These are phyloP conservation scores for Cadophora sp. DNA, from an alignment of 2,329 filamentous ascomycete genomes.

Conservation along the genomic window DNA sequence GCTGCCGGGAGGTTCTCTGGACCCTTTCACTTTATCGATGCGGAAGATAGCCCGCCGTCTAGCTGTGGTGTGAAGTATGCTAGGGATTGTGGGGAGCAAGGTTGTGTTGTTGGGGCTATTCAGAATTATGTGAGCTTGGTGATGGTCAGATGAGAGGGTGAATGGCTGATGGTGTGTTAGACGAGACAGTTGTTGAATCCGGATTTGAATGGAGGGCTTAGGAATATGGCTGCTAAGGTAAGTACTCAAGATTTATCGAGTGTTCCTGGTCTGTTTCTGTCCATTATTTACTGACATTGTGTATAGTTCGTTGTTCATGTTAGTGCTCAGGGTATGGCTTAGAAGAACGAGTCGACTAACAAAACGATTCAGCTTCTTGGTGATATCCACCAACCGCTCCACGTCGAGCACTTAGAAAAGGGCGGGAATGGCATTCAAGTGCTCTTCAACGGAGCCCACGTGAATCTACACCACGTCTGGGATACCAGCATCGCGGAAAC, in stretches of 20 bases:
- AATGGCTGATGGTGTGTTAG: constrained; percentile 26
- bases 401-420: constrained; percentile 66
- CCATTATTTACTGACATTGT: constrained; percentile 22
- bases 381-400: constrained; percentile 73
- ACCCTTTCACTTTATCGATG: constrained; percentile 74
- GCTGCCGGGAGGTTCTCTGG: constrained; percentile 66
- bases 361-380: constrained; percentile 64
- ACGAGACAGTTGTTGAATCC: constrained; percentile 39
- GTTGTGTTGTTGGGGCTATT: constrained; percentile 63
- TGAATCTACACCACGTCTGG: constrained; percentile 78
- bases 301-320: constrained; percentile 44
- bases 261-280: neutral
- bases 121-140: constrained; percentile 42
- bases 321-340: constrained; percentile 30
- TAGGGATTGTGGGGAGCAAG: constrained; percentile 66
- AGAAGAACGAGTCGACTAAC: neutral
- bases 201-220: constrained; percentile 52
- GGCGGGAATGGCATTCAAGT: constrained; percentile 76
- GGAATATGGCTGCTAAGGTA: constrained; percentile 64
- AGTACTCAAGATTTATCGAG: neutral
- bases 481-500: constrained; percentile 74
- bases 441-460: constrained; percentile 59
- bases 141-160: neutral
- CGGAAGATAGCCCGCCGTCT: constrained; percentile 65
- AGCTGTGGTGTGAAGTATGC: constrained; percentile 63